These are phyloP conservation scores for Crassisporium funariophilum DNA, from an alignment of 768 basidiomycete species.

Conservation along the genomic window DNA sequence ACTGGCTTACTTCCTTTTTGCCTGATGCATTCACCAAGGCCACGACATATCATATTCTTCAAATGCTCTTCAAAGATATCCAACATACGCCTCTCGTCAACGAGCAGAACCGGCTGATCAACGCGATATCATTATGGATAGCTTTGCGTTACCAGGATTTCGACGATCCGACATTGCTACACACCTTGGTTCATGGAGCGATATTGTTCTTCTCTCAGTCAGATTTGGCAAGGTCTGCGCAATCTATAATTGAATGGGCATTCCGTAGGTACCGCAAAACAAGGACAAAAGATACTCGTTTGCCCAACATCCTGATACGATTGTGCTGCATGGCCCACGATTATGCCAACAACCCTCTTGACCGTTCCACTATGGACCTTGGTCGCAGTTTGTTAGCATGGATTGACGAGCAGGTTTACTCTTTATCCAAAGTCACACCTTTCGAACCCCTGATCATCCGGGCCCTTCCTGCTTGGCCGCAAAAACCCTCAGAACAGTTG, in stretches of 20 bases:
- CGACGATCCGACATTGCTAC: constrained; percentile 59
- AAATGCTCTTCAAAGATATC: constrained; percentile 68
- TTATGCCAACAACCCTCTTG: constrained; percentile 38
- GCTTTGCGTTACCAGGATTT: constrained; percentile 61
- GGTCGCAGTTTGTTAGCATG: constrained; percentile 58
- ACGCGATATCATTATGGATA: constrained; percentile 74
- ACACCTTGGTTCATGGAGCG: constrained; percentile 68
- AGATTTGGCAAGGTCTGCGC: constrained; percentile 68
- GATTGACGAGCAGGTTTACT: constrained; percentile 58
- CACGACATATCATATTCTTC: constrained; percentile 76
- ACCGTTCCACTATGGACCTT: constrained; percentile 30
- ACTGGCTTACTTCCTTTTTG: constrained; percentile 55
- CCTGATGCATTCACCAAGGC: constrained; percentile 49
- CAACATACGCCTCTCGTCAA: constrained; percentile 74
- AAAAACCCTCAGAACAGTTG: constrained; percentile 53
- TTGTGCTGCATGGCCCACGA: constrained; percentile 64
- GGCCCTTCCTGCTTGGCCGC: constrained; percentile 79
- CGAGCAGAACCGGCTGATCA: constrained; percentile 77
- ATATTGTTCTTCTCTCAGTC: constrained; percentile 64
- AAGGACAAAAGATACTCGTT: constrained; percentile 45
- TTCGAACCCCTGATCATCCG: constrained; percentile 47
- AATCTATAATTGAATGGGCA: constrained; percentile 81
- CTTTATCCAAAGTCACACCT: constrained; percentile 39
- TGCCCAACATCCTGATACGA: constrained; percentile 72
- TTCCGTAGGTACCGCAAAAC: constrained; percentile 52